Base-by-base conservation (phyloP, 164 flowering plant species). In the Magnolia kwangsiensis region DNA sequence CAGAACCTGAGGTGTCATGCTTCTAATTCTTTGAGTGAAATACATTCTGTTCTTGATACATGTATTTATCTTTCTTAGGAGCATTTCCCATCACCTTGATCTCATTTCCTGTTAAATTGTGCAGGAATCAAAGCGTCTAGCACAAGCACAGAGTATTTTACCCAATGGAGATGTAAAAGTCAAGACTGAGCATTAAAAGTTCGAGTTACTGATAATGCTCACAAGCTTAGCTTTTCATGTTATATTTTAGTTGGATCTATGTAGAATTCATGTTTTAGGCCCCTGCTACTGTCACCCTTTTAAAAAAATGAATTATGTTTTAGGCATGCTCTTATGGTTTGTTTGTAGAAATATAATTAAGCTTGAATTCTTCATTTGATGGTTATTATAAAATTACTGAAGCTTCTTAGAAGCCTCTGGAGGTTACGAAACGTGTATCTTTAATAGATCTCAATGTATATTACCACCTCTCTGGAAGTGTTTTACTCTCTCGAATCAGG, bases 121-220 rank as follows among this genome's bases (percentile, higher is more conserved):
- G 75, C 92, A 93, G 93, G 96, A 93, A 77, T 66, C 84, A 27
- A 92, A 86, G 79, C 85, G 96, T 66, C 82, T 87, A 63, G 90
- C 92, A 1, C 96, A 89, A 81, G 87, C 91, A 72, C 93, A 89
- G 79, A 86, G 83, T 73, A 67, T 78, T 55, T 79, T 91, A 80
- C 89, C 96, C 67, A 93, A 91, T 86, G 98, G 96, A 75, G 96
- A 93, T 83, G 80, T 84, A 21, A 91, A 90, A 85, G 89, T 89
- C 18, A 86, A 93, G 78, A n/a, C 80, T 18, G 96, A 93, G 80
- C 85, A 80, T 55, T 88, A 75, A 73, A 59, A 20, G 75, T 50
- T 64, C 51, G 63, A n/a, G 77, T 72, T 70, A 11, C 29, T 78
- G 49, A 27, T 2, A 65, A 69, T 71, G 58, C 73, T 7, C 45